Evolutionary conservation across 2,329 filamentous ascomycete genomes (phyloP), one percentile per base, ranked within the genome.

Genomic region (Exophiala xenobiotica): DNA sequence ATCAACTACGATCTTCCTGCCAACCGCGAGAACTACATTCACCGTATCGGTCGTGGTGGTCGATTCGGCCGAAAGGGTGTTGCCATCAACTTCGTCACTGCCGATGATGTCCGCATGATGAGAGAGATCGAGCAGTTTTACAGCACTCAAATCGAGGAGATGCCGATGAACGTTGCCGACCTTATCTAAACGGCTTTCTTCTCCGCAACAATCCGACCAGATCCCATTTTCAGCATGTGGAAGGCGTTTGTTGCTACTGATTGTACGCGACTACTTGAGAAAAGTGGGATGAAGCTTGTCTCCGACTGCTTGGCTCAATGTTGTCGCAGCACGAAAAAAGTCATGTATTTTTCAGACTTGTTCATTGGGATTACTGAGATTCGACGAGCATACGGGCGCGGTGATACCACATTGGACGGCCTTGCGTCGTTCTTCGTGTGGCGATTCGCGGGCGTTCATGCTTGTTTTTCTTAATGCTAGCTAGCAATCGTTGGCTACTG

Each of bases 11-110:
- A 99, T 74, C 81, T 99, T 51, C 93, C 93, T 64, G 89, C 90
- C 76, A 97, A 97, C 84, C 90, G 92, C 69, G 93, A 99, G 81
- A 99, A 97, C 85, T 99, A 99, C 85, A 99, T 99, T 70, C 93
- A 99, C 79, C 88, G 93, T 73, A 99, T 99, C 70, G 93, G 93
- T 83, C 92, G 93, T 85, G 91, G 91, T 80, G 93, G 93, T 79
- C 91, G 93, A 81, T 99, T 99, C 80, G 93, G 93, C 76, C 90
- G 93, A 76, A 99, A 99, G 87, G 93, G 93, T 87, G 93, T 99
- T 74, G 93, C 93, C 69, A 99, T 99, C 84, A 99, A 99, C 89
- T 99, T 99, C 74, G 93, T 99, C 74, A 97, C 92, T 58, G 90
- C 90, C 67, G 93, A 99, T 64, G 93, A 99, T 77, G 93, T 99